phyloP scores from a whole-genome alignment of 768 basidiomycete genomes.

The Termitomyces sp. region DNA sequence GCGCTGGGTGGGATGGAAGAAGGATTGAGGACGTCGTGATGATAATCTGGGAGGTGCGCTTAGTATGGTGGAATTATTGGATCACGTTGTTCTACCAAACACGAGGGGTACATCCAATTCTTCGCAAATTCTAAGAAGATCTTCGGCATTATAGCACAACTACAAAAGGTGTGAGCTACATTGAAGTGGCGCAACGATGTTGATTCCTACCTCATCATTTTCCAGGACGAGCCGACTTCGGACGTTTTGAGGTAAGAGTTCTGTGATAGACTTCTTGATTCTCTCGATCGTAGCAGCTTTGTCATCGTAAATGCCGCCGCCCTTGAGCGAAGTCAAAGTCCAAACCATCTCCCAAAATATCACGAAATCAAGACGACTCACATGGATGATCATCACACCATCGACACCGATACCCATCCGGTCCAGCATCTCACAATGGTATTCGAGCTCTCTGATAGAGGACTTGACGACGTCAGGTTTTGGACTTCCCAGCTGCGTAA shows the following conservation, averaged over 20 bases:
- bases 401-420: constrained; percentile 79
- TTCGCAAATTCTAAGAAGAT: constrained; percentile 81
- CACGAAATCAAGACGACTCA: constrained; percentile 22
- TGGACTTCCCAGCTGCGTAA: constrained; percentile 76
- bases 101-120: constrained; percentile 74
- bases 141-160: constrained; percentile 86
- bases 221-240: constrained; percentile 80
- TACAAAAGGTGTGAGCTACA: constrained; percentile 11
- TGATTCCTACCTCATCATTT: constrained; percentile 80
- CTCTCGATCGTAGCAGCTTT: constrained; percentile 66
- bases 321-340: constrained; percentile 29
- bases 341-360: background rate
- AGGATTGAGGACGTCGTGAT: constrained; percentile 71
- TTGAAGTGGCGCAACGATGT: background rate
- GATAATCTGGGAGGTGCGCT: constrained; percentile 46
- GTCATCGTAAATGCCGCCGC: constrained; percentile 80
- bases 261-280: constrained; percentile 63
- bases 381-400: constrained; percentile 84
- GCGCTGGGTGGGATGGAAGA: constrained; percentile 52
- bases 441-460: constrained; percentile 73
- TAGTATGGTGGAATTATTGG: constrained; percentile 17
- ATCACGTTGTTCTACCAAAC: constrained; percentile 37
- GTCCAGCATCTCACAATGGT: constrained; percentile 87
- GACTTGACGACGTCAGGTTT: constrained; percentile 68
- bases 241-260: constrained; percentile 53